Evolutionary conservation across 106 monocot genomes (phyloP).

Genomic region (Allium cepa): DNA sequence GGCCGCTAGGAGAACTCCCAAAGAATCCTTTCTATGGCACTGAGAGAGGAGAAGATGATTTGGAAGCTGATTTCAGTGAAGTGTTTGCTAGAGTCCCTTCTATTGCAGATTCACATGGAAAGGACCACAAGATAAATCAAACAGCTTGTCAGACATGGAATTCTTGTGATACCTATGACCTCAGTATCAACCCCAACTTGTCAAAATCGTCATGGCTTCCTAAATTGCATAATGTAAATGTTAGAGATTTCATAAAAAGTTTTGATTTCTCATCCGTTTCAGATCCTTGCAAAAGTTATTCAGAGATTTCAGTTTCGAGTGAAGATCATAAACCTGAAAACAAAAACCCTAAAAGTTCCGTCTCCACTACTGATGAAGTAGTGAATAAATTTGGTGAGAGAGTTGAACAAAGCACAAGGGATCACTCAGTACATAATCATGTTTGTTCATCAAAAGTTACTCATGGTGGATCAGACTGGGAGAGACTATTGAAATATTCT

Average conservation of each 20-base stretch:
- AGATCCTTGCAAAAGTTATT: slow-evolving; percentile 43
- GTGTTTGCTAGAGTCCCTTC: slow-evolving; percentile 15
- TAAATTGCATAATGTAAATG: slow-evolving; percentile 15
- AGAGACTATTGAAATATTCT: slow-evolving; percentile 27
- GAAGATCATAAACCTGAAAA: slow-evolving; percentile 12
- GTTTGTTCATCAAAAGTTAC: slow-evolving; percentile 19
- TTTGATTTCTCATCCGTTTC: slow-evolving; percentile 65
- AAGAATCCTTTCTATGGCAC: slow-evolving; percentile 38
- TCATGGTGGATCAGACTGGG: slow-evolving; percentile 71
- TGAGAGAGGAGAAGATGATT: slow-evolving; percentile 11
- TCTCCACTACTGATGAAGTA: not conserved
- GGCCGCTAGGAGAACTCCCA: slow-evolving; percentile 47
- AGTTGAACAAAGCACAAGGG: not conserved
- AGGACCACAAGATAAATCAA: slow-evolving; percentile 9
- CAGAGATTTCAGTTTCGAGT: slow-evolving; percentile 12
- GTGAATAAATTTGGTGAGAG: slow-evolving; percentile 5
- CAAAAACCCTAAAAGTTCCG: slow-evolving; percentile 3
- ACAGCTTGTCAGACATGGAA: slow-evolving; percentile 12
- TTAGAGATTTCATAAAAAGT: slow-evolving; percentile 16
- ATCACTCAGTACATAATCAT: slow-evolving; percentile 10
- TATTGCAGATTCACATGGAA: slow-evolving; percentile 10
- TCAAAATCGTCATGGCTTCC: slow-evolving; percentile 30
- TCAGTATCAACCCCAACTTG: slow-evolving; percentile 55
- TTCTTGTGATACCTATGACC: slow-evolving; percentile 25
- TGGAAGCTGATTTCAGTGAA: slow-evolving; percentile 19